Evolutionary conservation across 768 basidiomycete genomes (phyloP).

Genomic region (Lyophyllum semitale): DNA sequence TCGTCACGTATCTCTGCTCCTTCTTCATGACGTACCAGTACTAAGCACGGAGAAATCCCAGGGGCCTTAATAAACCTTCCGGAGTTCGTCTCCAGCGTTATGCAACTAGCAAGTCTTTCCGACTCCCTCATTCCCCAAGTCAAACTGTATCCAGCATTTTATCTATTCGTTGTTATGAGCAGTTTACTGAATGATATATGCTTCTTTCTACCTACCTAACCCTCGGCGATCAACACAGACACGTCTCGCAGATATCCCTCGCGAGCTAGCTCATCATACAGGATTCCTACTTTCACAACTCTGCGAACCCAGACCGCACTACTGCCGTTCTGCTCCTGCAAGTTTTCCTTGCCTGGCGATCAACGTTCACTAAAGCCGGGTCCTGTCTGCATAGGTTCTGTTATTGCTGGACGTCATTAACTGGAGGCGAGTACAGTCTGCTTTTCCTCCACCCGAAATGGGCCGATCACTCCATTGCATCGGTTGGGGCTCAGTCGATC

Average conservation of each 20-base stretch:
- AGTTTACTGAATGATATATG: constrained; percentile 51
- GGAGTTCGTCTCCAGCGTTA: constrained; percentile 49
- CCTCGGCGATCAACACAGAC: not conserved
- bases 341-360: constrained; percentile 15
- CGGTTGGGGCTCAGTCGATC: constrained; percentile 58
- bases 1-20: constrained; percentile 49
- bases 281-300: constrained; percentile 53
- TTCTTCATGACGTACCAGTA: constrained; percentile 54
- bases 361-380: not conserved
- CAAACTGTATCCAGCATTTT: constrained; percentile 40
- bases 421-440: constrained; percentile 52
- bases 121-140: constrained; percentile 6
- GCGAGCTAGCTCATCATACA: constrained; percentile 62
- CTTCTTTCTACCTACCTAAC: not conserved
- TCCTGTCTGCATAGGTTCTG: constrained; percentile 42
- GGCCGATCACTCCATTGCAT: constrained; percentile 53
- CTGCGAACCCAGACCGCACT: constrained; percentile 47
- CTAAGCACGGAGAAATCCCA: constrained; percentile 44
- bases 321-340: constrained; percentile 53
- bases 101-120: constrained; percentile 46
- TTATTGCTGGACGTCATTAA: constrained; percentile 61
- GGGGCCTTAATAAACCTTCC: constrained; percentile 50
- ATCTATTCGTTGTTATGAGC: constrained; percentile 49
- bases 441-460: constrained; percentile 63
- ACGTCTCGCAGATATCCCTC: constrained; percentile 43